These are phyloP conservation scores for Didymella pomorum DNA, from an alignment of 2,329 filamentous ascomycete species.

Conservation along the genomic window DNA sequence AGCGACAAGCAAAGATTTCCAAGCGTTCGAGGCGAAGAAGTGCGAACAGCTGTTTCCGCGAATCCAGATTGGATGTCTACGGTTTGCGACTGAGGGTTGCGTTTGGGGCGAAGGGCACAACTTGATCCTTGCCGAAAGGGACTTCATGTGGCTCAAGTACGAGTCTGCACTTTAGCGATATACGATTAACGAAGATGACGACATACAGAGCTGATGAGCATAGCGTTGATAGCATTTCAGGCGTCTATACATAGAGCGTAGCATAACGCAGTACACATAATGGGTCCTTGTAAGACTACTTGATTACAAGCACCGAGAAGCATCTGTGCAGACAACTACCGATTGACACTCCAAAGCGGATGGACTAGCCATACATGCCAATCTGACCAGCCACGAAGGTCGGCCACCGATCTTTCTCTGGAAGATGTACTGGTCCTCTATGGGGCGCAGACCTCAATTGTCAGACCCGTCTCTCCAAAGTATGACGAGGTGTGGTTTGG, in stretches of 20 bases:
- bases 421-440: neutral
- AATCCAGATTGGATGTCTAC: constrained; percentile 40
- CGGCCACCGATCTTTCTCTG: neutral
- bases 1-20: constrained; percentile 37
- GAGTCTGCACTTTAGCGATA: constrained; percentile 3
- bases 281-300: neutral
- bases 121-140: constrained; percentile 39
- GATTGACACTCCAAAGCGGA: neutral
- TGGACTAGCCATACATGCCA: neutral
- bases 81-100: constrained; percentile 38
- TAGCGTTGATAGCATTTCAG: constrained; percentile 13
- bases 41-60: constrained; percentile 37
- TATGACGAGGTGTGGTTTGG: constrained; percentile 21
- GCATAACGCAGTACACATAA: constrained; percentile 9
- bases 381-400: neutral
- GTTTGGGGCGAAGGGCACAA: constrained; percentile 44
- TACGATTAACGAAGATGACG: neutral
- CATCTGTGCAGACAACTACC: neutral
- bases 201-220: neutral
- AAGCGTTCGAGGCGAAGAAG: constrained; percentile 34
- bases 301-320: neutral
- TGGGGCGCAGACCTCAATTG: constrained; percentile 17
- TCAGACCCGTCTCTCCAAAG: constrained; percentile 30
- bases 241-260: constrained; percentile 8
- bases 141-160: constrained; percentile 43